These are phyloP conservation scores for Trametes cinnabarina DNA, from an alignment of 768 basidiomycete species.

Conservation along the genomic window DNA sequence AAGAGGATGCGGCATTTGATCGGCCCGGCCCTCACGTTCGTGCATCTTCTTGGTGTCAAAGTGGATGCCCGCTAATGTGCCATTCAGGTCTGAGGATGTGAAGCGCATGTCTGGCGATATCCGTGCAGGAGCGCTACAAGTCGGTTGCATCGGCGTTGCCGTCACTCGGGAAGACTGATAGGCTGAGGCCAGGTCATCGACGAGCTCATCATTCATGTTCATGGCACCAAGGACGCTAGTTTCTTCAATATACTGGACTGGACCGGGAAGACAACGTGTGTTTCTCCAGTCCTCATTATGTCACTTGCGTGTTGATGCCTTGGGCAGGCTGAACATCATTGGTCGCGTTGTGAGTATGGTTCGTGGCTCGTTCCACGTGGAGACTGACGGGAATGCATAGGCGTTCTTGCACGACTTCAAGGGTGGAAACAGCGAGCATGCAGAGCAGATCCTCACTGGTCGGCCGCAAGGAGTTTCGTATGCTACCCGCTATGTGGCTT, in stretches of 20 bases:
- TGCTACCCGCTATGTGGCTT: background rate
- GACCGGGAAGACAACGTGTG: conserved; percentile 17
- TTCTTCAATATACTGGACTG: conserved; percentile 17
- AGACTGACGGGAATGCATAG: background rate
- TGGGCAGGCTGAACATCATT: conserved; percentile 4
- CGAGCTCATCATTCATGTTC: background rate
- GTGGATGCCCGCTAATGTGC: too few species aligned
- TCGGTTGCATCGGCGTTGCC: background rate
- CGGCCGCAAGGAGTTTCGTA: conserved; percentile 11
- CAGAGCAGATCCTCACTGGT: conserved; percentile 22
- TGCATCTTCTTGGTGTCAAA: background rate
- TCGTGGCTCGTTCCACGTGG: too few species aligned
- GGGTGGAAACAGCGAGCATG: conserved; percentile 28
- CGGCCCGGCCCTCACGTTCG: conserved; percentile 21
- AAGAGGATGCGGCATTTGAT: conserved; percentile 24
- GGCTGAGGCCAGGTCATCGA: background rate
- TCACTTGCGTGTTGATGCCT: too few species aligned
- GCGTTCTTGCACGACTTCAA: conserved; percentile 40
- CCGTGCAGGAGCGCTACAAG: background rate
- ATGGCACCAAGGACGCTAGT: background rate
- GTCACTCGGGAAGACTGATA: too few species aligned
- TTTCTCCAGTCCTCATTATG: background rate
- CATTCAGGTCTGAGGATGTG: background rate
- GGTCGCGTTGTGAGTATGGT: background rate
- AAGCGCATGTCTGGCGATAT: conserved; percentile 12